Evolutionary conservation across 495 filamentous ascomycete genomes (phyloP), one percentile per base, ranked within the genome.

Genomic region (Staphylotrichum tortipilum): DNA sequence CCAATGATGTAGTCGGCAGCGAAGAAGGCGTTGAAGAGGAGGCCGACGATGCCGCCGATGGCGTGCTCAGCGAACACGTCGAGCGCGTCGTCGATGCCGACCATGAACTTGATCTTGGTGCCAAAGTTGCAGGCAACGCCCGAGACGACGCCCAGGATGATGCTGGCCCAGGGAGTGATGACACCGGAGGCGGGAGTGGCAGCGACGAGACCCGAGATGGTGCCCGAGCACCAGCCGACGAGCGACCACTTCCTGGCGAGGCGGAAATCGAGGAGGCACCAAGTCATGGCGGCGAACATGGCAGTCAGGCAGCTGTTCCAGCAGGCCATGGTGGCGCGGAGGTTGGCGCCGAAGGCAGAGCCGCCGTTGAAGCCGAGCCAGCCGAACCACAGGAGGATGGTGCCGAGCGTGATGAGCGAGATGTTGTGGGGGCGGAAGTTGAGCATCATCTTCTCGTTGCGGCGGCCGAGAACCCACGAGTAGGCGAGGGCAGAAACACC

Each of bases 311-410:
- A 95, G 35, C 85, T 84, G 76, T 96, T 96, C 88, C 90, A 95
- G 80, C 88, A 96, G 29, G 92, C 90, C 84, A 96, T 92, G 44
- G 84, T 79, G 19, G 94, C 94, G 52, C 94, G 86, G 39, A 98
- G 75, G 72, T 97, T 98, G 49, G 94, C 86, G 60, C 94, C 92
- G 59, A 96, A 95, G n/a, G 92, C 69, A 7, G 91, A 96, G 39
- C 92, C 92, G 58, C 92, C 92, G 75, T 98, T 97, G 79, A 98
- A 98, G 34, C 89, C 94, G 52, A 98, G 75, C 92, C 94, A 97
- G 60, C 92, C 92, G 64, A 97, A 95, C 91, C 91, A 97, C 40
- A 98, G 85, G 63, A 98, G 80, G 47, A 94, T 79, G 8, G 92
- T 97, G 40, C 92, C 92, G 57, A 98, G 83, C 8, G 91, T 86